A percentile compares a stretch with the other conserved stretches of the same genome.
These are phyloP conservation scores for Vanrija pseudolonga DNA, from an alignment of 1,284 basidiomycete species.

Conservation along the genomic window DNA sequence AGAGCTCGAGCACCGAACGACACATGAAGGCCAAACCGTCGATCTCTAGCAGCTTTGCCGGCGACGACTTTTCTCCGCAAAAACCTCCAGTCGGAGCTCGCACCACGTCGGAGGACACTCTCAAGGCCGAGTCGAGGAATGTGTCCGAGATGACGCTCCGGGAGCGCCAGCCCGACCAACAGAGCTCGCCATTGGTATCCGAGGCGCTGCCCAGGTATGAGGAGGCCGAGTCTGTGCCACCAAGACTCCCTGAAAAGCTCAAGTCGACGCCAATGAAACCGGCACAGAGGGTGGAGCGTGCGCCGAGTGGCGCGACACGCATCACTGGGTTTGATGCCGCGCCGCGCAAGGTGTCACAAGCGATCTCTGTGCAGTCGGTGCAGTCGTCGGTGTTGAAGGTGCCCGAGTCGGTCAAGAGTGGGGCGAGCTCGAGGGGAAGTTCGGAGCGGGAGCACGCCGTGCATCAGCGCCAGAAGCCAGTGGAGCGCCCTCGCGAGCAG, in stretches of 20 bases:
- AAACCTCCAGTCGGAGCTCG: no score
- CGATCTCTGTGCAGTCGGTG: not conserved
- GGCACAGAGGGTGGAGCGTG: conserved; percentile 19
- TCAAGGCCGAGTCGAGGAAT: not conserved
- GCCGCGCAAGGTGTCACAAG: not conserved
- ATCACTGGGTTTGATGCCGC: conserved; percentile 38
- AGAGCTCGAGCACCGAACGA: no score
- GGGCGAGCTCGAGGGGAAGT: conserved; percentile 4
- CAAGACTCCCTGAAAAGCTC: not conserved
- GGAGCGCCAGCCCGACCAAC: not conserved
- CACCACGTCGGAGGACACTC: no score
- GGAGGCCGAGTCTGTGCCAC: not conserved
- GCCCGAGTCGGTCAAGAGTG: conserved; percentile 3
- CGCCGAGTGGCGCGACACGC: conserved; percentile 27
- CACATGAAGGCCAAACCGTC: no score
- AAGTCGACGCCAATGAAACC: conserved; percentile 3
- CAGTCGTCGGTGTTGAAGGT: not conserved
- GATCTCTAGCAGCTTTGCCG: no score
- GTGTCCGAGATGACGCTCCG: not conserved
- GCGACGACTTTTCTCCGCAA: no score
- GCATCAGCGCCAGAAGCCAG: conserved; percentile 20
- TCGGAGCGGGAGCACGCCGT: not conserved
- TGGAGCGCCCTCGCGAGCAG: conserved; percentile 38
- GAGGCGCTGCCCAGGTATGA: not conserved
- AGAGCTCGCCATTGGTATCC: not conserved